Evolutionary conservation across 2,329 filamentous ascomycete species (phyloP).

Genomic region (Colletotrichum sidae): DNA sequence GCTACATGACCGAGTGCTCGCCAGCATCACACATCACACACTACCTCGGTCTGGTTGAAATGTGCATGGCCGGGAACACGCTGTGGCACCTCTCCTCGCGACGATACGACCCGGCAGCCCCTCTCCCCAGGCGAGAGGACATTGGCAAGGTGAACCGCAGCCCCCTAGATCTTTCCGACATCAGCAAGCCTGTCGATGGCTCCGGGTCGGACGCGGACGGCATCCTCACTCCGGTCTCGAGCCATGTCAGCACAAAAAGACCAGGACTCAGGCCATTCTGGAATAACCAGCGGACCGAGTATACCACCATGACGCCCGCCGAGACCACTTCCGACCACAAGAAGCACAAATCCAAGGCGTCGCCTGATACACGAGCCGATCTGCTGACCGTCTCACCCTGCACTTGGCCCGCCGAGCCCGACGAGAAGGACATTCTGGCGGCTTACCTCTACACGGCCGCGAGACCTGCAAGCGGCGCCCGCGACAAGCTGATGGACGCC

Average conservation of each 20-base stretch:
- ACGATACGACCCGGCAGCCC: slow-evolving; percentile 12
- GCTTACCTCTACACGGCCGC: slow-evolving; percentile 21
- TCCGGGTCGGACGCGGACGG: slow-evolving; percentile 1
- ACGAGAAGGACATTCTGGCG: slow-evolving; percentile 26
- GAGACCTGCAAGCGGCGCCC: slow-evolving; percentile 18
- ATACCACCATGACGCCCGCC: slow-evolving; percentile 20
- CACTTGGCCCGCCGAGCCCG: slow-evolving; percentile 16
- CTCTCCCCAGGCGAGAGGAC: slow-evolving; percentile 19
- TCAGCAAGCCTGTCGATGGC: slow-evolving; percentile 10
- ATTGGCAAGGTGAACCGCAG: slow-evolving; percentile 9
- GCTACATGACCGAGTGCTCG: slow-evolving; percentile 11
- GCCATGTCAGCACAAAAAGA: slow-evolving; percentile 1
- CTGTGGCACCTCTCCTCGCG: slow-evolving; percentile 22
- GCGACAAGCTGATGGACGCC: slow-evolving; percentile 23
- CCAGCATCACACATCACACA: slow-evolving; percentile 17
- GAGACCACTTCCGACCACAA: slow-evolving; percentile 9
- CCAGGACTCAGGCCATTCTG: slow-evolving; percentile 1
- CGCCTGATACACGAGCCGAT: slow-evolving; percentile 3
- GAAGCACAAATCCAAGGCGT: slow-evolving; percentile 9
- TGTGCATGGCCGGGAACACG: slow-evolving; percentile 26
- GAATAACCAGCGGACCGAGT: slow-evolving; percentile 17
- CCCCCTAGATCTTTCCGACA: slow-evolving; percentile 7
- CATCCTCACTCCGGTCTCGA: slow-evolving; percentile 15
- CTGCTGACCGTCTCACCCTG: slow-evolving; percentile 23
- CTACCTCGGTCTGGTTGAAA: slow-evolving; percentile 17